phyloP scores from a whole-genome alignment of 169 alveolate genomes.

The Cryptosporidium xiaoi region DNA sequence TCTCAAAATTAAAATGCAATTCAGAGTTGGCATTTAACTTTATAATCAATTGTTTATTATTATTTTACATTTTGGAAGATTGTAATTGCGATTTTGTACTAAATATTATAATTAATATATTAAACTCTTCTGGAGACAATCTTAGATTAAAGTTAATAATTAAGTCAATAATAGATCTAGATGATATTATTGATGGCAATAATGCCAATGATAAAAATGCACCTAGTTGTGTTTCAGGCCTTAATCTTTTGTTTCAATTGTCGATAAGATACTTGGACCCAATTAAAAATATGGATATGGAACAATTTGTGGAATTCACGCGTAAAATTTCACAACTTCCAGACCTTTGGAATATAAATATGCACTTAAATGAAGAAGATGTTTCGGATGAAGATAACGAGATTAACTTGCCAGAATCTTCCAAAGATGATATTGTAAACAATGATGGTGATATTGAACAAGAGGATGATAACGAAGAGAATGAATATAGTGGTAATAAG shows the following conservation, averaged over 20 bases:
- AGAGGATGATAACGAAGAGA: not conserved
- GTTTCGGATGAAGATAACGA: constrained; percentile 20
- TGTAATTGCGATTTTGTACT: constrained; percentile 20
- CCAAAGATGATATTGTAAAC: not conserved
- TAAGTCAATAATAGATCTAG: constrained; percentile 7
- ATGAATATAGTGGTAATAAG: not conserved
- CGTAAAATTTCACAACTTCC: constrained; percentile 50
- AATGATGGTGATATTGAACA: not conserved
- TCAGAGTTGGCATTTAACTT: not conserved
- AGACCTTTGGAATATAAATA: constrained; percentile 35
- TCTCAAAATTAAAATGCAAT: not conserved
- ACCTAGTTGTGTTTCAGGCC: constrained; percentile 51
- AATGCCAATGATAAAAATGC: constrained; percentile 11
- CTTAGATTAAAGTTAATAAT: not conserved
- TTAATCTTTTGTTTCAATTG: constrained; percentile 14
- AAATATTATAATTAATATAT: not conserved
- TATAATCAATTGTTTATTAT: constrained; percentile 10
- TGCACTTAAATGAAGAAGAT: constrained; percentile 15
- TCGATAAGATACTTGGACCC: not conserved
- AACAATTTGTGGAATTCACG: constrained; percentile 14
- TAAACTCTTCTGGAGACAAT: not conserved
- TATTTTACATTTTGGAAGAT: constrained; percentile 36
- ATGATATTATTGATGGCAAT: not conserved
- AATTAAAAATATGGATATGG: not conserved
- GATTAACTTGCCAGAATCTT: not conserved